A percentile compares a stretch with the other conserved stretches of the same genome.
These are phyloP conservation scores for Terfezia claveryi DNA, from an alignment of 495 filamentous ascomycete genomes.

Conservation along the genomic window DNA sequence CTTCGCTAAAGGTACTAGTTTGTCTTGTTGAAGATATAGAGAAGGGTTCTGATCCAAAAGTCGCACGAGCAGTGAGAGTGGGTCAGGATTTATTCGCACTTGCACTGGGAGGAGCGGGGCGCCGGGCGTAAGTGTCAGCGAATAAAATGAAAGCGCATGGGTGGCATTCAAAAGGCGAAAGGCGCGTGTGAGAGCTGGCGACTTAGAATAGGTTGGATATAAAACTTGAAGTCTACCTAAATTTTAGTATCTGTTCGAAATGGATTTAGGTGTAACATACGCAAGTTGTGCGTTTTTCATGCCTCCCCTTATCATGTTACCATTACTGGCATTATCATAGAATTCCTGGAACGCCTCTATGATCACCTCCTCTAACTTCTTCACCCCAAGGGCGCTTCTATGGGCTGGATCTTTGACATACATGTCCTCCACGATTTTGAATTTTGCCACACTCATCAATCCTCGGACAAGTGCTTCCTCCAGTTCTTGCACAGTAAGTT, in stretches of 20 bases:
- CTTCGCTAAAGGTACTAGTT: constrained; percentile 54
- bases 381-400: constrained; percentile 16
- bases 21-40: constrained; percentile 70
- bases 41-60: constrained; percentile 71
- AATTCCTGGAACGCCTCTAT: constrained; percentile 33
- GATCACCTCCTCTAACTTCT: constrained; percentile 34
- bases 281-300: constrained; percentile 46
- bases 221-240: constrained; percentile 12
- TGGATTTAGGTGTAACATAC: constrained; percentile 18
- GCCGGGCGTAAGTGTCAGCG: constrained; percentile 70
- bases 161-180: constrained; percentile 51
- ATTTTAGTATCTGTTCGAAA: not conserved
- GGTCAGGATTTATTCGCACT: constrained; percentile 68
- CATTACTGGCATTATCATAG: constrained; percentile 57
- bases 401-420: constrained; percentile 7
- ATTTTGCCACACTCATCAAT: constrained; percentile 13
- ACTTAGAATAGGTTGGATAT: constrained; percentile 11
- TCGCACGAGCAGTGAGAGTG: constrained; percentile 59
- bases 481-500: constrained; percentile 7
- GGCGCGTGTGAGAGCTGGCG: constrained; percentile 13
- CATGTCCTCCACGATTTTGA: constrained; percentile 11
- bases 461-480: constrained; percentile 11
- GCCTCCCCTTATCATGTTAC: constrained; percentile 43
- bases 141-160: constrained; percentile 69
- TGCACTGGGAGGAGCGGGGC: constrained; percentile 82